Conservation (phyloP, 2,329 filamentous ascomycete species). For the Aureobasidium pullulans region DNA sequence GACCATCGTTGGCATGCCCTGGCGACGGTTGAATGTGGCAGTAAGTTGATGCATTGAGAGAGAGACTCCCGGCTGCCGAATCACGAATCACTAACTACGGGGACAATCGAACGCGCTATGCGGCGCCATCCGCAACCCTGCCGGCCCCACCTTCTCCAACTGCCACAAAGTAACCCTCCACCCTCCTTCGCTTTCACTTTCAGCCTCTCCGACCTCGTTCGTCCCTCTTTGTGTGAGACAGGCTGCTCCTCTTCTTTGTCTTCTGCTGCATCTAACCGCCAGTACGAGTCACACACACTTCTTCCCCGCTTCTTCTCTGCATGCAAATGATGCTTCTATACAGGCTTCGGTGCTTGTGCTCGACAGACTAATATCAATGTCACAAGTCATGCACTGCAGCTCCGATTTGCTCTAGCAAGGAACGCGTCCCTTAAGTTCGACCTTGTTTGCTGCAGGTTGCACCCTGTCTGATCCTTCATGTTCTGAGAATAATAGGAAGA, state of each 20-base stretch:
- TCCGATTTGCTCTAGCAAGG: neutral
- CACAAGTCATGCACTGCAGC: neutral
- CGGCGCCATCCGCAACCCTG: neutral
- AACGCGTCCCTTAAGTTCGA: too few relatives aligned
- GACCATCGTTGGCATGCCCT: neutral
- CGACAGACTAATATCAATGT: neutral
- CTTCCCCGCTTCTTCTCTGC: constrained; percentile 4
- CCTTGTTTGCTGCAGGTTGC: neutral
- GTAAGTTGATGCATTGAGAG: neutral
- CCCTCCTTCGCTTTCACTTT: neutral
- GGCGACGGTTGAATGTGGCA: neutral
- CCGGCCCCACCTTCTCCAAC: neutral
- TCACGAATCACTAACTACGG: neutral
- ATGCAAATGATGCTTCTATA: neutral
- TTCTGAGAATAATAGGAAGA: too few relatives aligned
- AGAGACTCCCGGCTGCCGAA: neutral
- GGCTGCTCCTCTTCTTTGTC: neutral
- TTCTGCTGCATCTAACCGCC: neutral
- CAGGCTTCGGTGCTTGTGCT: constrained; percentile 3
- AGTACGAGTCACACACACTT: neutral
- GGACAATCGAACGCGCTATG: neutral
- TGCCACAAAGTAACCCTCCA: neutral
- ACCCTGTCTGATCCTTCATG: neutral
- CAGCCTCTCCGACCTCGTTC: neutral
- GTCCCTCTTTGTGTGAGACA: neutral